Conservation (phyloP, 2,329 filamentous ascomycete genomes). For the Penicillium digitatum region DNA sequence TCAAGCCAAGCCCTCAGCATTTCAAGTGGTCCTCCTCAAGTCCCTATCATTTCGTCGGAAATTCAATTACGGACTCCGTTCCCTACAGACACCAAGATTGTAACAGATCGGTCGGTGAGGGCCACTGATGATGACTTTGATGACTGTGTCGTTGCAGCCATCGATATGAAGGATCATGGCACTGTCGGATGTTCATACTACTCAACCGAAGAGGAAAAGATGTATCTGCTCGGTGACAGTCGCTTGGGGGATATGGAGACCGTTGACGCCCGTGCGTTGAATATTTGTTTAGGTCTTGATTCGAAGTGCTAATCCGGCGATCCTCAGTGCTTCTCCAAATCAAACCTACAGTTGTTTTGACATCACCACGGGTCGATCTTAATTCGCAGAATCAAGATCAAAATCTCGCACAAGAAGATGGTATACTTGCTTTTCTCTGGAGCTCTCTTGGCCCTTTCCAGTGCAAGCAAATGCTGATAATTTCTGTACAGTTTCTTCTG, state of each 20-base stretch:
- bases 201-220: constrained; percentile 61
- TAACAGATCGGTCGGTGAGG: constrained; percentile 31
- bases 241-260: constrained; percentile 64
- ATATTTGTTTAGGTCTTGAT: not conserved
- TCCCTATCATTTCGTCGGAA: constrained; percentile 3
- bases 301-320: constrained; percentile 4
- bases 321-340: constrained; percentile 57
- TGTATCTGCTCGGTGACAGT: constrained; percentile 76
- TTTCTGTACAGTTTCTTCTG: constrained; percentile 42
- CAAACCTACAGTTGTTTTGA: constrained; percentile 58
- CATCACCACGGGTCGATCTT: constrained; percentile 55
- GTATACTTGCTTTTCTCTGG: constrained; percentile 25
- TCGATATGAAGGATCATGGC: constrained; percentile 67
- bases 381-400: constrained; percentile 34
- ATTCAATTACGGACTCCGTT: constrained; percentile 11
- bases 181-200: constrained; percentile 84
- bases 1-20: constrained; percentile 7
- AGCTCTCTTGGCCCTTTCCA: not conserved
- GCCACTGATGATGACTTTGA: constrained; percentile 48
- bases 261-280: constrained; percentile 53
- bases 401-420: constrained; percentile 41
- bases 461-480: not conserved
- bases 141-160: constrained; percentile 72
- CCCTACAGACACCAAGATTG: constrained; percentile 1
- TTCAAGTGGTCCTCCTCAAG: constrained; percentile 1